Evolutionary conservation across 306 rosid genomes (phyloP), one percentile per base, ranked within the genome.

Genomic region (Parietaria judaica): DNA sequence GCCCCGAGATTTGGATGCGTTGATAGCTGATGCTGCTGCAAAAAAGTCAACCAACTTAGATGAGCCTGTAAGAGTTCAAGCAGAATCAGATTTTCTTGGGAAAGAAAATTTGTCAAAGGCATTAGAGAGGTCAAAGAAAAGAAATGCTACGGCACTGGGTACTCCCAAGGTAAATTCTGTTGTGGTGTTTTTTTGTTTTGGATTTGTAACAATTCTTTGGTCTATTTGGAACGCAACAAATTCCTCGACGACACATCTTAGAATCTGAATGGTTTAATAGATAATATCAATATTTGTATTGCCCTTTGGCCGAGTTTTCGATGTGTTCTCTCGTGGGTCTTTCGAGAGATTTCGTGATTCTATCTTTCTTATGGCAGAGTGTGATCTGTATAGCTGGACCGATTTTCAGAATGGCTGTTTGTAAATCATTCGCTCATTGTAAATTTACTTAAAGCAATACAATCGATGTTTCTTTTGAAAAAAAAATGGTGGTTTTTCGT

Each of bases 91-190:
- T 56, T 17, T 70, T 70, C 66, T 70, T 77, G 67, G 79, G 81
- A 86, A 82, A 71, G 96, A 88, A 72, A 81, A 73, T 72, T 70
- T 84, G 71, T 66, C 64, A 57, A 80, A 86, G 66, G 95, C 96
- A 66, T 66, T 92, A 80, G 96, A 92, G 58, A 79, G 80, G 54
- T 86, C 94, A 61, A 92, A 86, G 83, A 92, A 88, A 79, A 82
- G 96, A 80, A 92, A 84, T 74, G 96, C 99, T 15, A 70, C 95
- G 51, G 95, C 96, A 60, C 69, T 92, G 79, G 96, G 99, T 66
- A 79, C 99, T 74, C 95, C 96, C 45, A 92, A 92, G 90, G 94
- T 92, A 66, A 78, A 61, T 72, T 43, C 6, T 51, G 36, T 62
- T 63, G 46, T 50, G 8, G 39, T 63, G 16, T 58, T 56, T 44